Evolutionary conservation across 441 rosid species (phyloP), one percentile per base, ranked within the genome.

Genomic region (Cnidoscolus chayamansa): DNA sequence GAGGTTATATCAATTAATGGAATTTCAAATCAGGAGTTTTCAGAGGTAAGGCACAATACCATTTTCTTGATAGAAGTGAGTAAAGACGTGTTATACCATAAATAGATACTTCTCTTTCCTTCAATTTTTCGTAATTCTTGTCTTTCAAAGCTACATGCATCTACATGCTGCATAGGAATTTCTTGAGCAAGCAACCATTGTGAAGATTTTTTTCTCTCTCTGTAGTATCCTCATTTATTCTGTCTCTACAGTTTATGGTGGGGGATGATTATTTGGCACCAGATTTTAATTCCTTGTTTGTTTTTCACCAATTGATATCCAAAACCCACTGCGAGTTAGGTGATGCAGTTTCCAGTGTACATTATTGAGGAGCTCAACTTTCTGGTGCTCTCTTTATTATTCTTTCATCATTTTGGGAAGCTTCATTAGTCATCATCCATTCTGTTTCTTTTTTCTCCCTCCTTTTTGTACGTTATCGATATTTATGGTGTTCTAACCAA

Each of bases 1-100:
- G 98, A 93, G 84, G 79, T 86, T 73, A 73, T 92, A 69, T 81
- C 96, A 58, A 86, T 96, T 72, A 84, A 86, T 79, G 91, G 69
- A 66, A 86, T 96, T 74, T 93, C 99, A 71, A 84, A 90, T 79
- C 92, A 96, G 74, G 92, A 92, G 61, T 90, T 96, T 84, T 84
- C 98, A 58, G 92, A 91, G 99, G 99, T 96, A 73, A 59, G 56
- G 50, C 57, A 31, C 62, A 40, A 43, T 7, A 1, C 0, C 10
- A 15, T 43, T 17, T 3, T n/a, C 45, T 17, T 10, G 4, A 9
- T 63, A 53, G 92, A 90, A 98, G 97, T 96, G 80, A 81, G 68
- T 74, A 57, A 73, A 65, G 49, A 13, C 65, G 25, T 25, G 25
- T 25, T 25, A 55, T 40, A 48, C 45, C 1, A 56, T 6, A 47